Evolutionary conservation across 1,139 yeast species (phyloP).

Genomic region (Candida sojae): DNA sequence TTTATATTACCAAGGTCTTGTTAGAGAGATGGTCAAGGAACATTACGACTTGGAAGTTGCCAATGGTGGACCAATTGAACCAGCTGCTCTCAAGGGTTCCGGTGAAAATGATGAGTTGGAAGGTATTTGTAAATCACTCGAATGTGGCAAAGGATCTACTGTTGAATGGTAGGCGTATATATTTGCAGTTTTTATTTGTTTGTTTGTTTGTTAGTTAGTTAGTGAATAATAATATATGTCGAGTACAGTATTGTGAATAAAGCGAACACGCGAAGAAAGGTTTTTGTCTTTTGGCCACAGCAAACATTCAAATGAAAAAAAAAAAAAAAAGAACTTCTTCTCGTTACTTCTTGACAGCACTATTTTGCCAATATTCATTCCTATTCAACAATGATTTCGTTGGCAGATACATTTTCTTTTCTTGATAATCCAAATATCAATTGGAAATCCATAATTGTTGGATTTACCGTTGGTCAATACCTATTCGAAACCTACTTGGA

Average conservation of each 20-base stretch:
- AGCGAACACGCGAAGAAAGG: no score
- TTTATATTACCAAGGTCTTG: conserved; percentile 55
- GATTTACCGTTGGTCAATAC: conserved; percentile 75
- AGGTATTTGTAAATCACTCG: conserved; percentile 48
- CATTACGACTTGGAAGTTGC: conserved; percentile 49
- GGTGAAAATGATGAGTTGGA: conserved; percentile 51
- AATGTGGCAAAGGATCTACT: conserved; percentile 27
- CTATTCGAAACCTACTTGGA: conserved; percentile 73
- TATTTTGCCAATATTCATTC: no score
- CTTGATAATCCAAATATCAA: conserved; percentile 56
- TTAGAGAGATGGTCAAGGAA: conserved; percentile 58
- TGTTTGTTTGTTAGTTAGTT: no score
- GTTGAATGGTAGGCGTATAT: conserved; percentile 11
- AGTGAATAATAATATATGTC: no score
- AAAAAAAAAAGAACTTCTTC: no score
- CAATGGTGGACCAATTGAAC: conserved; percentile 49
- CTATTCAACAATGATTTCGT: conserved; percentile 10
- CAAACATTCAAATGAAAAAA: background rate
- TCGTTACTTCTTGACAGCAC: no score
- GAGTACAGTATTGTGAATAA: no score
- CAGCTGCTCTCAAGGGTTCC: conserved; percentile 47
- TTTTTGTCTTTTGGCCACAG: background rate
- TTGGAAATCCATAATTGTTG: conserved; percentile 77
- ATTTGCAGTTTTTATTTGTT: background rate
- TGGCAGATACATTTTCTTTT: conserved; percentile 31